Evolutionary conservation across 2,329 filamentous ascomycete genomes (phyloP), one percentile per base, ranked within the genome.

Genomic region (Pleurostoma richardsiae): DNA sequence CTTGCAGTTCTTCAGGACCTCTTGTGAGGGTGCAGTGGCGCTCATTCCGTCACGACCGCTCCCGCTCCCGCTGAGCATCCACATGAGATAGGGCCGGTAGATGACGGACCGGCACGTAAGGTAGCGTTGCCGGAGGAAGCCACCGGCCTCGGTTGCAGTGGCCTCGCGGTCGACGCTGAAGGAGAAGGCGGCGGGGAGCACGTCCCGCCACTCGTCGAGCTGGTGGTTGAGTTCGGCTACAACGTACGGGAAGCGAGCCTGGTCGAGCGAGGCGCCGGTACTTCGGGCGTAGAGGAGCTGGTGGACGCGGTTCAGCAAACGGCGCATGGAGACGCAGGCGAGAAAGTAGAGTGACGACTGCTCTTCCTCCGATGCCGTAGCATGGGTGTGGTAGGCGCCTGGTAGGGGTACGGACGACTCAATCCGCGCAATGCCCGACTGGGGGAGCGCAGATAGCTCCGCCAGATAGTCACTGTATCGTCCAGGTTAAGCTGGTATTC

Each of bases 51-150:
- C 46, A 0, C 58, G 58, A 1, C 55, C 62, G 3, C 50, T 50
- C 3, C 61, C 56, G 49, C 52, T 64, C 48, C 65, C 68, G n/a
- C 67, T 70, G 3, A 76, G 56, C 50, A 74, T 65, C 70, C 70
- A 74, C 56, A 73, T 76, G 7, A 74, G 56, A 48, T 77, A 77
- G 1, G 75, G 75, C 4, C 74, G 56, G 46, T 78, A 76, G 10
- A 79, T 77, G 5, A 78, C 73, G 28, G 72, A 76, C 36, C 67
- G 66, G 49, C 74, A 79, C 0, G 73, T 74, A 4, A 78, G 57
- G 50, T 77, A 78, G 26, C 74, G 59, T 52, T 79, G 74, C 10
- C 73, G 56, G 6, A 78, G 59, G 41, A 77, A 78, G 0, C 69
- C 73, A 0, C 70, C 72, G 29, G 71, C 70, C 6, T 72, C 68